Evolutionary conservation across 345 rosid species (phyloP), one percentile per base, ranked within the genome.

Genomic region (Conringia planisiliqua): DNA sequence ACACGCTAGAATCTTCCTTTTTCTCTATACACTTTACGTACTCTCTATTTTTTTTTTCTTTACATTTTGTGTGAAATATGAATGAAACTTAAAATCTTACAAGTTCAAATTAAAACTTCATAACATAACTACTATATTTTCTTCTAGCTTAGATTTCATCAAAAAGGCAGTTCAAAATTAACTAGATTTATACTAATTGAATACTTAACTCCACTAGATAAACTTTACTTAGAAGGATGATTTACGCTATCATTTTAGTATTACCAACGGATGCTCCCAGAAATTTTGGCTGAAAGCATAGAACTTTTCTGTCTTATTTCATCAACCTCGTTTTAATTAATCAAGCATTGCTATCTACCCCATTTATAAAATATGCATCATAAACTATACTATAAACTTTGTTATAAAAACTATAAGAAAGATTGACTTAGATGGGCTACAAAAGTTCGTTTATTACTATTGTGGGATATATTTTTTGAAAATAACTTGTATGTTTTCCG

Each of bases 1-100:
- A 78, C 74, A 84, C 72, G 82, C 75, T 47, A 72, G 76, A 77
- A 78, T 78, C 76, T 57, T 10, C 33, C 63, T 65, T 29, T 71
- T 66, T 62, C 43, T 65, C 44, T 52, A 17, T 18, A 20, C 46
- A 18, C 39, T 3, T 7, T 42, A 39, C 2, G 26, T 48, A 27
- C 22, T 35, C 17, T 50, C 8, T 36, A 54, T 17, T 13, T 74
- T 36, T 64, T 17, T 13, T 74, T 44, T 47, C 7, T 40, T 46
- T 55, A 46, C 32, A 26, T 2, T 66, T 65, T 56, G n/a, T 65
- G 33, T 26, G 24, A 55, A 32, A 4, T 16, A 44, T 55, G 20
- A 12, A 30, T n/a, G 38, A 42, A 63, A 32, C 38, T 18, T 43
- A 24, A 51, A 51, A 51, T 30, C 9, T 22, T 50, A 29, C 24